Percentiles rank a stretch among this genome's conserved stretches.
Conservation (phyloP, 768 basidiomycete genomes). For the Galerina marginata region DNA sequence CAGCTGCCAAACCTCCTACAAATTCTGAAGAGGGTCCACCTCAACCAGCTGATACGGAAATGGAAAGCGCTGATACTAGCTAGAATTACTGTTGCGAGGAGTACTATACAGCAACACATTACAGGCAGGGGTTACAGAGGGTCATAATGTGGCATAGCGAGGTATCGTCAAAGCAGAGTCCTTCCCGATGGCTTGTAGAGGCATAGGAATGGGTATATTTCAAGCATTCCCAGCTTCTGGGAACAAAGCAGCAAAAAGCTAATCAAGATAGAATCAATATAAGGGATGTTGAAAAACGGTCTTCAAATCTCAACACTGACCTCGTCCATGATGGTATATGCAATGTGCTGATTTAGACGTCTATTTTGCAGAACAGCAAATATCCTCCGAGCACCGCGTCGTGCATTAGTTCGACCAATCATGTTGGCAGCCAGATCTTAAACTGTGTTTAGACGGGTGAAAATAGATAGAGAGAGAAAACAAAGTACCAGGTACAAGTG, state of each 20-base stretch:
- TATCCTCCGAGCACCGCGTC: slow-evolving; percentile 88
- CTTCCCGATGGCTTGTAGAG: background rate
- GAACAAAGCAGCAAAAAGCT: slow-evolving; percentile 38
- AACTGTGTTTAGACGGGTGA: background rate
- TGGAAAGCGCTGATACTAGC: slow-evolving; percentile 9
- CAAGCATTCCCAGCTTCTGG: slow-evolving; percentile 28
- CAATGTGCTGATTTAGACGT: slow-evolving; percentile 92
- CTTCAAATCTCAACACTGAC: slow-evolving; percentile 46
- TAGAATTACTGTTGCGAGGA: slow-evolving; percentile 10
- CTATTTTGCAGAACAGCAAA: slow-evolving; percentile 94
- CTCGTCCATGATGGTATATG: slow-evolving; percentile 90
- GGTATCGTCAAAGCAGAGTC: background rate
- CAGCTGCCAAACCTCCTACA: background rate
- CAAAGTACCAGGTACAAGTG: slow-evolving; percentile 83
- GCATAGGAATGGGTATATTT: background rate
- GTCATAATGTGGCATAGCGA: slow-evolving; percentile 5
- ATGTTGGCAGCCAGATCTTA: slow-evolving; percentile 94
- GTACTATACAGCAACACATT: slow-evolving; percentile 8
- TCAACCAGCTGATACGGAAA: slow-evolving; percentile 7
- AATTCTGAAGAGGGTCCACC: background rate
- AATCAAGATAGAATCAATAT: background rate
- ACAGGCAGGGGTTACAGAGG: background rate
- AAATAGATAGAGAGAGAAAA: background rate
- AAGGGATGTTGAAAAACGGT: background rate
- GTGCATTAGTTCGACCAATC: slow-evolving; percentile 96